These are phyloP conservation scores for Bonia amplexicaulis DNA, from an alignment of 176 grass and related monocot species.

Conservation along the genomic window DNA sequence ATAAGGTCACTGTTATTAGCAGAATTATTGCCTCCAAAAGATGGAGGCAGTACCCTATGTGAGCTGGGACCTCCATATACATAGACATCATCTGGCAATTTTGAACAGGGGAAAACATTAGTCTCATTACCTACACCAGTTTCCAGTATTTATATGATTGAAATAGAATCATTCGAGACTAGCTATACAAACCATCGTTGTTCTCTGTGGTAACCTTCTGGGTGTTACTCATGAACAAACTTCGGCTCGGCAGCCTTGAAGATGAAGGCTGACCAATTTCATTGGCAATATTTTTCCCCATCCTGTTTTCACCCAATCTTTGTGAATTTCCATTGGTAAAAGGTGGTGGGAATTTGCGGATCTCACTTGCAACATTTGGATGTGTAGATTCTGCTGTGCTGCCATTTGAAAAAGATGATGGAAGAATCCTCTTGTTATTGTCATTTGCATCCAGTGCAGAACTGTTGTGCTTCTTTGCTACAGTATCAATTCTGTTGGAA, in stretches of 20 bases:
- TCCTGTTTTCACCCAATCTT: slow-evolving; percentile 25
- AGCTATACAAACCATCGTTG: slow-evolving; percentile 33
- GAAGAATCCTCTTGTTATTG: slow-evolving; percentile 37
- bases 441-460: slow-evolving; percentile 25
- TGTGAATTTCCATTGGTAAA: slow-evolving; percentile 20
- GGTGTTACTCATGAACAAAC: slow-evolving; percentile 2
- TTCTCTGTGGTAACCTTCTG: background rate
- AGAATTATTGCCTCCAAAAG: slow-evolving; percentile 34
- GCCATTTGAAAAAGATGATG: slow-evolving; percentile 34
- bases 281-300: slow-evolving; percentile 19
- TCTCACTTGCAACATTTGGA: slow-evolving; percentile 31
- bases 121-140: background rate
- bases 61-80: slow-evolving; percentile 46
- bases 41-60: slow-evolving; percentile 56
- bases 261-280: slow-evolving; percentile 37
- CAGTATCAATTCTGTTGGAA: slow-evolving; percentile 14
- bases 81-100: slow-evolving; percentile 53
- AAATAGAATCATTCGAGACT: slow-evolving; percentile 12
- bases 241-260: slow-evolving; percentile 16
- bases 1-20: slow-evolving; percentile 17
- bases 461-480: slow-evolving; percentile 14
- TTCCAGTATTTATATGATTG: background rate
- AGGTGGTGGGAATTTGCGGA: slow-evolving; percentile 3
- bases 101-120: slow-evolving; percentile 18
- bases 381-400: slow-evolving; percentile 6